Evolutionary conservation across 2,329 filamentous ascomycete species (phyloP).

Genomic region (Kalaharituber pfeilii): DNA sequence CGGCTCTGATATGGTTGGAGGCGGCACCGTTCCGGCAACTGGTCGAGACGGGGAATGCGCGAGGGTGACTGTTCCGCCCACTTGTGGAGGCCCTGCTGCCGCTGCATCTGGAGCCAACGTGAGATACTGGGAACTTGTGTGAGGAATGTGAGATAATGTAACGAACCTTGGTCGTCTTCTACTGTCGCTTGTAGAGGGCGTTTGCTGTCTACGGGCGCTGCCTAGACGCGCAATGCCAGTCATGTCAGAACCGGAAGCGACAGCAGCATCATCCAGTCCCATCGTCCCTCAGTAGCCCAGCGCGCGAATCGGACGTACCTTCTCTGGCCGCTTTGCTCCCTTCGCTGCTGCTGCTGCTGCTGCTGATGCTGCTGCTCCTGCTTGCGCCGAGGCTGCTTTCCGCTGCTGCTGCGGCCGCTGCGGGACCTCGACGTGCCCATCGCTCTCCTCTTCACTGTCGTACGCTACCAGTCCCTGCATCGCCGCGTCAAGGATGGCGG

Average conservation of each 20-base stretch:
- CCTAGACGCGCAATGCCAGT: neutral
- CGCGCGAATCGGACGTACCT: neutral
- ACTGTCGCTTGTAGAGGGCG: slow-evolving; percentile 9
- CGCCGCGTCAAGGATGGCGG: neutral
- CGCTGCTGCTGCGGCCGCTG: neutral
- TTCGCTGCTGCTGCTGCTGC: neutral
- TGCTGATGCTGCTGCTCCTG: neutral
- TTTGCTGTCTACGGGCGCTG: neutral
- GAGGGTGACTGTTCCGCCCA: neutral
- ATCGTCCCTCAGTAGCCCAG: too few species aligned
- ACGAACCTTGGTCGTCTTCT: slow-evolving; percentile 19
- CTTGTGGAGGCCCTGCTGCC: neutral
- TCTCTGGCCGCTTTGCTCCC: neutral
- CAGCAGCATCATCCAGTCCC: neutral
- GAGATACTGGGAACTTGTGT: neutral
- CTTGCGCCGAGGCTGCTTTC: neutral
- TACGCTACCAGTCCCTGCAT: neutral
- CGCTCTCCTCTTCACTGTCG: neutral
- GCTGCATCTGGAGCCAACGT: neutral
- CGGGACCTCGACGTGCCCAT: neutral
- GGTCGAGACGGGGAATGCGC: slow-evolving; percentile 9
- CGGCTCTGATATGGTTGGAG: slow-evolving; percentile 19
- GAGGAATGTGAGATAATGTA: slow-evolving; percentile 16
- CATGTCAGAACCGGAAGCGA: neutral
- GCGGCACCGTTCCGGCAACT: too few species aligned